These are phyloP conservation scores for Wallacemonas rigidus DNA, from an alignment of 208 protist species.

Conservation along the genomic window DNA sequence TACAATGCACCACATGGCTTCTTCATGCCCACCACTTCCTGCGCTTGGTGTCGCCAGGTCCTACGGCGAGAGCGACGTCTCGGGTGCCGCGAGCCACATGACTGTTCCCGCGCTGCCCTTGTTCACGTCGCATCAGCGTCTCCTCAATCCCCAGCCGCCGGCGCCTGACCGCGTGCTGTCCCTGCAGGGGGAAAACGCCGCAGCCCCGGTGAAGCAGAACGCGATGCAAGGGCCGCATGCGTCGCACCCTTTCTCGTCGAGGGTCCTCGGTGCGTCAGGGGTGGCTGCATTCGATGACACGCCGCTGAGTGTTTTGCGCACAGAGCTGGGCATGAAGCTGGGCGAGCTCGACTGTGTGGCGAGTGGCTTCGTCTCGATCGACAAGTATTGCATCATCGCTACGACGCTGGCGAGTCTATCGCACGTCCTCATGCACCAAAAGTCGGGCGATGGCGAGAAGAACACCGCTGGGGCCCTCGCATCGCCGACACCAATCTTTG, in stretches of 20 bases:
- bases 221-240: too few species aligned
- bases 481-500: background rate
- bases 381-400: conserved; percentile 30
- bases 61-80: too few species aligned
- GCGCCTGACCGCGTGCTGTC: too few species aligned
- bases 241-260: background rate
- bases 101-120: too few species aligned
- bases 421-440: background rate
- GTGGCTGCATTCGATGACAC: background rate
- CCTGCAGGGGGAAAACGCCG: too few species aligned
- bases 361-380: conserved; percentile 32
- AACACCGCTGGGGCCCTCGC: background rate
- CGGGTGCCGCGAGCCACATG: too few species aligned
- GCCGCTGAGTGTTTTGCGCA: background rate
- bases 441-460: background rate
- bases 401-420: conserved; percentile 26
- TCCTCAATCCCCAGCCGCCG: too few species aligned
- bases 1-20: too few species aligned
- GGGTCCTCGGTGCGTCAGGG: background rate
- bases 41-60: too few species aligned
- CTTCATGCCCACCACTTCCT: too few species aligned
- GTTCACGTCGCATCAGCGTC: too few species aligned
- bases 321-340: conserved; percentile 8
- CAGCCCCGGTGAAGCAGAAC: too few species aligned
- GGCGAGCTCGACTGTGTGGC: conserved; percentile 40